Percentiles rank a stretch among this genome's conserved stretches.
phyloP scores from a whole-genome alignment of 352 stramenopile genomes.

The Pythium vanterpoolii region DNA sequence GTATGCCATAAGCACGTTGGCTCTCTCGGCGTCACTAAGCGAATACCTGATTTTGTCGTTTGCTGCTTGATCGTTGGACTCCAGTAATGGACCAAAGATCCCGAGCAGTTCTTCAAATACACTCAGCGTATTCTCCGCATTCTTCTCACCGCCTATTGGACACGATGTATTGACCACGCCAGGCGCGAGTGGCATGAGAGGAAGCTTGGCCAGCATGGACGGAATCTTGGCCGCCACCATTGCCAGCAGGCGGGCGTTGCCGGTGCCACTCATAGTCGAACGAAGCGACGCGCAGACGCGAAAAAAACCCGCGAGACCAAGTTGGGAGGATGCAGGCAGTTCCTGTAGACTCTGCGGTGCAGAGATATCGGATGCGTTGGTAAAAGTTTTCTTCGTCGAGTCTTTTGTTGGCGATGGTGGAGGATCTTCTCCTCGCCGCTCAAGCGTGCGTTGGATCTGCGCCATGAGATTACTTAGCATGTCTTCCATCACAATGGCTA shows the following conservation, averaged over 20 bases:
- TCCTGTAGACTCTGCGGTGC: conserved; percentile 17
- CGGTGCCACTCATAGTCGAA: conserved; percentile 4
- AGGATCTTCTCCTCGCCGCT: conserved; percentile 1
- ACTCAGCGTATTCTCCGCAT: conserved; percentile 21
- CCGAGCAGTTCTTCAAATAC: conserved; percentile 57
- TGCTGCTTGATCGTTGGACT: neutral
- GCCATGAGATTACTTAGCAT: neutral
- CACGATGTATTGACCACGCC: conserved; percentile 25
- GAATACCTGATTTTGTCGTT: neutral
- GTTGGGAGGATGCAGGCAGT: conserved; percentile 39
- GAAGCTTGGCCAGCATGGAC: conserved; percentile 46
- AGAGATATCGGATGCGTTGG: neutral
- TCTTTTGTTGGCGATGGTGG: neutral
- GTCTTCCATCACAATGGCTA: neutral
- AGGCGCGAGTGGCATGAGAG: conserved; percentile 49
- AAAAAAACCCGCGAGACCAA: conserved; percentile 73
- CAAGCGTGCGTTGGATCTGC: neutral
- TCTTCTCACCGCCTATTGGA: neutral
- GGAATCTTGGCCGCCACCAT: conserved; percentile 56
- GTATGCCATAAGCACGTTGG: conserved; percentile 42
- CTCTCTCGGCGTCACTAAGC: conserved; percentile 24
- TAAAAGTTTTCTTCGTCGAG: neutral
- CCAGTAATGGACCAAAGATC: conserved; percentile 41
- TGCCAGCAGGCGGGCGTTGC: conserved; percentile 35
- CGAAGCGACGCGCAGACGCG: conserved; percentile 50